phyloP scores from a whole-genome alignment of 345 rosid species.

The Brassica rapa region DNA sequence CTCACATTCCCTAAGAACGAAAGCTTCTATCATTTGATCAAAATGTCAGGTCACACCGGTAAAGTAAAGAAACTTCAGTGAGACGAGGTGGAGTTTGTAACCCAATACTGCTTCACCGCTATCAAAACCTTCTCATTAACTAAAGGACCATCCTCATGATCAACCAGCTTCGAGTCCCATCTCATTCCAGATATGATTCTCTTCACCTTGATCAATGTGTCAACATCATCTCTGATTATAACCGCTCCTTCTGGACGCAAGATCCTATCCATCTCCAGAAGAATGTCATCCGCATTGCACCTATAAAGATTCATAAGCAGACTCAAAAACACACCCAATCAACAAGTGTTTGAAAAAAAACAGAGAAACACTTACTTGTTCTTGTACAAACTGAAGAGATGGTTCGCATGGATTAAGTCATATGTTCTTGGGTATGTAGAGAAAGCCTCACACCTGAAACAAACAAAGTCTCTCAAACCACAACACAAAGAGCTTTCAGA shows the following conservation, averaged over 20 bases:
- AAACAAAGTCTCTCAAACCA: background rate
- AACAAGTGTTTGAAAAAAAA: background rate
- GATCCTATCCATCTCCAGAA: conserved; percentile 96
- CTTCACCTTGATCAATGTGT: conserved; percentile 74
- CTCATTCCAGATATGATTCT: conserved; percentile 79
- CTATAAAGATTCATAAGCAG: conserved; percentile 41
- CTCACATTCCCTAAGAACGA: conserved; percentile 37
- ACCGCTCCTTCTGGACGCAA: conserved; percentile 84
- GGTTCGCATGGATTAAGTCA: conserved; percentile 84
- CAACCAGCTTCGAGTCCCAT: conserved; percentile 93
- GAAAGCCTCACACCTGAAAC: conserved; percentile 95
- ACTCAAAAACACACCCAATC: background rate
- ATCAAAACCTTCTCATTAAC: conserved; percentile 86
- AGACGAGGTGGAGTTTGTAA: conserved; percentile 68
- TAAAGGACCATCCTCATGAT: conserved; percentile 98
- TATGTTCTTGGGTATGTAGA: conserved; percentile 98
- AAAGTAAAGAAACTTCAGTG: conserved; percentile 34
- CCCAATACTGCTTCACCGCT: conserved; percentile 98
- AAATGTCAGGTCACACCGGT: conserved; percentile 31
- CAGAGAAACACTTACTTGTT: conserved; percentile 60
- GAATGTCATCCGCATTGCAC: conserved; percentile 82
- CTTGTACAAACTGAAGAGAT: conserved; percentile 82
- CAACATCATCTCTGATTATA: conserved; percentile 85
- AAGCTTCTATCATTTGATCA: conserved; percentile 31
- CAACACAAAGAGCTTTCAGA: background rate